Percentiles rank a stretch among this genome's conserved stretches.
phyloP scores from a whole-genome alignment of 2,329 filamentous ascomycete genomes.

The Nannizziopsis barbatae region DNA sequence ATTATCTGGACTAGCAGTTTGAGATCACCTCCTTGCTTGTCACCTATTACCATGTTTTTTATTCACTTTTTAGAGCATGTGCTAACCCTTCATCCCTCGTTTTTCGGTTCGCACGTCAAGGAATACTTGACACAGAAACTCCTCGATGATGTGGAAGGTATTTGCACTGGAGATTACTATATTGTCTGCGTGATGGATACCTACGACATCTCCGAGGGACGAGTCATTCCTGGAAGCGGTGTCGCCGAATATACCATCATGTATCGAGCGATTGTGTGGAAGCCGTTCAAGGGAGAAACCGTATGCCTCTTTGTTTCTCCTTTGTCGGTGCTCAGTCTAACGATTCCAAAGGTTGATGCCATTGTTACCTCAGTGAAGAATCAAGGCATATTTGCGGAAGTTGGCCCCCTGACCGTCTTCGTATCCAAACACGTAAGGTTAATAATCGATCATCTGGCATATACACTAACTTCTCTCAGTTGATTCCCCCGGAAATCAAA shows the following conservation, averaged over 20 bases:
- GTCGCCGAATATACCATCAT: conserved; percentile 89
- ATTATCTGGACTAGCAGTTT: no score
- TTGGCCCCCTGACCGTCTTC: conserved; percentile 40
- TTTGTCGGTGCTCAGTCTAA: neutral
- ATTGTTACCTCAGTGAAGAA: conserved; percentile 84
- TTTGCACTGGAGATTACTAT: conserved; percentile 89
- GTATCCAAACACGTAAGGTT: conserved; percentile 57
- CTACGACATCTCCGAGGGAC: conserved; percentile 85
- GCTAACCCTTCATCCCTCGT: conserved; percentile 91
- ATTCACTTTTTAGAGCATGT: conserved; percentile 92
- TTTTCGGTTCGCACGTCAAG: conserved; percentile 88
- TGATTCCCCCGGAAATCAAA: conserved; percentile 84
- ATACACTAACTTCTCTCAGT: conserved; percentile 39
- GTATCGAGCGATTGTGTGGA: conserved; percentile 93
- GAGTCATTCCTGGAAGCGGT: conserved; percentile 82
- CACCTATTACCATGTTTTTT: conserved; percentile 71
- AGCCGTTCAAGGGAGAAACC: conserved; percentile 95
- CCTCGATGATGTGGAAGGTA: conserved; percentile 85
- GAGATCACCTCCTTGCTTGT: neutral
- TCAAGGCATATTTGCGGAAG: conserved; percentile 62
- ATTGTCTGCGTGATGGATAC: conserved; percentile 97
- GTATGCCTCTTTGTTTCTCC: conserved; percentile 44
- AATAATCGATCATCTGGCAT: conserved; percentile 19
- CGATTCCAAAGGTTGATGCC: conserved; percentile 63
- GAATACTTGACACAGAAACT: conserved; percentile 83